Percentiles rank a stretch among this genome's conserved stretches.
Evolutionary conservation across 352 stramenopile genomes (phyloP).

Genomic region (Pythium coloratum): DNA sequence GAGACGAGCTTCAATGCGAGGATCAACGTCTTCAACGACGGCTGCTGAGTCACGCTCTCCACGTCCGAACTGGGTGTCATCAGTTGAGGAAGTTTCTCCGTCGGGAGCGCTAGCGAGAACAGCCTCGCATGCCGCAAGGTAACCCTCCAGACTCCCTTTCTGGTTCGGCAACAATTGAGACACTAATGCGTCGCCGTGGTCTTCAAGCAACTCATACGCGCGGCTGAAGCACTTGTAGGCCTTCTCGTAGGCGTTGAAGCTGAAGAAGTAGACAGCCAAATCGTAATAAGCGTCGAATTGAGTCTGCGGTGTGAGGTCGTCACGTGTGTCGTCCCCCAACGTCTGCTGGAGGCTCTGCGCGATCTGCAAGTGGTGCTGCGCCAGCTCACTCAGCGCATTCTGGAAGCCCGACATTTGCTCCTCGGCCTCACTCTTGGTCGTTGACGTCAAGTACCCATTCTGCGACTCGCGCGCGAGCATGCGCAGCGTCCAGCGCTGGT

Average conservation of each 20-base stretch:
- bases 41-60: not conserved
- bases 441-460: constrained; percentile 71
- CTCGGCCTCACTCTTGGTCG: constrained; percentile 61
- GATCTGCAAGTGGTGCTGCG: constrained; percentile 55
- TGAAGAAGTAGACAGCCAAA: constrained; percentile 75
- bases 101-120: constrained; percentile 41
- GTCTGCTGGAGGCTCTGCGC: constrained; percentile 59
- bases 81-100: constrained; percentile 5
- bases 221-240: constrained; percentile 75
- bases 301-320: constrained; percentile 37
- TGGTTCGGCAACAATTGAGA: constrained; percentile 4
- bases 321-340: constrained; percentile 40
- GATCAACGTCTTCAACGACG: not conserved
- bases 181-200: constrained; percentile 8
- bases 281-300: constrained; percentile 71
- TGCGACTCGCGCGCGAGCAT: constrained; percentile 67
- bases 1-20: constrained; percentile 5
- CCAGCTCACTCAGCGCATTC: constrained; percentile 65
- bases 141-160: constrained; percentile 56
- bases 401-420: constrained; percentile 66
- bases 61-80: not conserved
- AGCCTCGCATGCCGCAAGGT: constrained; percentile 66
- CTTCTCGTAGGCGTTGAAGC: constrained; percentile 71
- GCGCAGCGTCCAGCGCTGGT: constrained; percentile 79
- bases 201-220: constrained; percentile 53